Percentiles rank a stretch among this genome's conserved stretches.
These are phyloP conservation scores for Coemansia sp. DNA, from an alignment of 192 early-diverging fungal genomes.

Conservation along the genomic window DNA sequence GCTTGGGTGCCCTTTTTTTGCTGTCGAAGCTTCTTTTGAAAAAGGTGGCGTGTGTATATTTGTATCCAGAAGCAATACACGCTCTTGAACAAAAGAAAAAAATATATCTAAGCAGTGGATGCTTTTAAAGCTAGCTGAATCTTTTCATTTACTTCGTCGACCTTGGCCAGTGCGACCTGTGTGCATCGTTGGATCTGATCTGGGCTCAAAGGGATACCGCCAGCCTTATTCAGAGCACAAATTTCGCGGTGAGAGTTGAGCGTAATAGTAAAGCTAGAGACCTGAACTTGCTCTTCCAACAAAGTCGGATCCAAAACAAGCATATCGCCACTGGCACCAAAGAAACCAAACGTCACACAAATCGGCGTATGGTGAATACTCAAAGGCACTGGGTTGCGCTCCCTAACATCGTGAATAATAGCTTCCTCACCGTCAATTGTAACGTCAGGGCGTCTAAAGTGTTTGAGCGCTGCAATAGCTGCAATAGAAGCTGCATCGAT, in stretches of 20 bases:
- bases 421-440: conserved; percentile 91
- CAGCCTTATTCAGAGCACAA: conserved; percentile 88
- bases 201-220: conserved; percentile 78
- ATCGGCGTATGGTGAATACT: conserved; percentile 96
- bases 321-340: conserved; percentile 66
- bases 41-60: not conserved
- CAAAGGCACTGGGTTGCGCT: conserved; percentile 90
- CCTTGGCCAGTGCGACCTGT: conserved; percentile 68
- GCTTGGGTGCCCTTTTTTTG: not conserved
- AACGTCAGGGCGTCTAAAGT: conserved; percentile 94
- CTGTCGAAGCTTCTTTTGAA: not conserved
- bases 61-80: not conserved
- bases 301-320: conserved; percentile 82
- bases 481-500: conserved; percentile 90
- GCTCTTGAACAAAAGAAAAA: not conserved
- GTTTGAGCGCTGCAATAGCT: conserved; percentile 82
- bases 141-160: conserved; percentile 67
- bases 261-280: conserved; percentile 83
- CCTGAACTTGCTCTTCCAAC: conserved; percentile 83
- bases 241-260: conserved; percentile 92
- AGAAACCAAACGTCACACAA: conserved; percentile 90
- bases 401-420: conserved; percentile 76
- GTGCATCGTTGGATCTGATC: conserved; percentile 79
- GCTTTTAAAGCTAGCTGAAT: conserved; percentile 73
- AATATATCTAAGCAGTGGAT: conserved; percentile 23